phyloP scores from a whole-genome alignment of 2,329 filamentous ascomycete species.

The Exophiala sideris region DNA sequence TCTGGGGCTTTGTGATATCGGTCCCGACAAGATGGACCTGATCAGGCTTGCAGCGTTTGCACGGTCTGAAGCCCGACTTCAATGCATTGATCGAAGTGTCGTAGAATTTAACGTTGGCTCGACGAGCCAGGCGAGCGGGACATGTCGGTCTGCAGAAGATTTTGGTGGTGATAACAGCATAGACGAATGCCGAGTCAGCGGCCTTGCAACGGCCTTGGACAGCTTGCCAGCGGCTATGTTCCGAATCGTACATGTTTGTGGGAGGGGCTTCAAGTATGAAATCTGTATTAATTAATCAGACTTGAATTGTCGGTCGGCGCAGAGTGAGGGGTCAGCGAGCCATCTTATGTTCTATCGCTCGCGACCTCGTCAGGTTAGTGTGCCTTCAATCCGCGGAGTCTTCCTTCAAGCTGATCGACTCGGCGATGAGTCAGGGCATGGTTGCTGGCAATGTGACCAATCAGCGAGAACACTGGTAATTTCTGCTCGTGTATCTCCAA shows the following conservation, averaged over 20 bases:
- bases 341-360: background rate
- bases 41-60: slow-evolving; percentile 55
- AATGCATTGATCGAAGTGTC: slow-evolving; percentile 47
- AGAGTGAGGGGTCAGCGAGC: background rate
- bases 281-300: background rate
- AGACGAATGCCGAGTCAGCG: slow-evolving; percentile 48
- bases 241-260: background rate
- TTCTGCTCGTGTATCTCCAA: too few species aligned
- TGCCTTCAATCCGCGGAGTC: too few species aligned
- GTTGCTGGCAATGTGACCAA: background rate
- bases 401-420: too few species aligned
- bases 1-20: background rate
- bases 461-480: background rate
- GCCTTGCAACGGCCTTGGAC: slow-evolving; percentile 42
- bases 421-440: background rate
- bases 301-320: background rate
- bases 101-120: slow-evolving; percentile 56
- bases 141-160: slow-evolving; percentile 58
- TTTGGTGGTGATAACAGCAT: slow-evolving; percentile 54
- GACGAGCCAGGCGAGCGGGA: slow-evolving; percentile 54
- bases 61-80: slow-evolving; percentile 51
- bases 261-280: background rate
- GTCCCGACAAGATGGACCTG: background rate
- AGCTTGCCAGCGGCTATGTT: slow-evolving; percentile 41
- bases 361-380: background rate